A percentile compares a stretch with the other conserved stretches of the same genome.
These are phyloP conservation scores for Colletotrichum agaves DNA, from an alignment of 2,329 filamentous ascomycete species.

Conservation along the genomic window DNA sequence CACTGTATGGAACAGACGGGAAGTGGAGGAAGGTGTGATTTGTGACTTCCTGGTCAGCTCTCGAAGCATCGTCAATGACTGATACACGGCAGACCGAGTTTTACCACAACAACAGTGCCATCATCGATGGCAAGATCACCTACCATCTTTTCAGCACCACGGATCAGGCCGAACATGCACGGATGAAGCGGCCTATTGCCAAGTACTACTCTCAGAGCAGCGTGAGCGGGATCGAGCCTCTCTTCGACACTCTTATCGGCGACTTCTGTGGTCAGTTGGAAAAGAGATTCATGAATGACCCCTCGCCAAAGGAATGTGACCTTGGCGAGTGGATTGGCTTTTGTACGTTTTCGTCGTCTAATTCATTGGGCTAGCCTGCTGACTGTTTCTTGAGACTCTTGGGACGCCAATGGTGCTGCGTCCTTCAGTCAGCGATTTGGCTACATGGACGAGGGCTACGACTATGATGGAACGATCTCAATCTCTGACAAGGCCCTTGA, in stretches of 20 bases:
- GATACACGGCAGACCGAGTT: slow-evolving; percentile 47
- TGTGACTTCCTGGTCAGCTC: background rate
- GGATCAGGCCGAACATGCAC: slow-evolving; percentile 47
- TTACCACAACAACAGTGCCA: slow-evolving; percentile 48
- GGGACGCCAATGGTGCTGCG: slow-evolving; percentile 54
- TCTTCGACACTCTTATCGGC: slow-evolving; percentile 44
- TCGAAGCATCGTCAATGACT: background rate
- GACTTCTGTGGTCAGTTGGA: slow-evolving; percentile 46
- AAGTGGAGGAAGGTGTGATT: slow-evolving; percentile 7
- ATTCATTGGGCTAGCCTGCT: background rate
- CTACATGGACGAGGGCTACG: slow-evolving; percentile 51
- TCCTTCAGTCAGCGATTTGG: slow-evolving; percentile 55
- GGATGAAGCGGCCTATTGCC: slow-evolving; percentile 50
- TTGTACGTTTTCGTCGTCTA: slow-evolving; percentile 48
- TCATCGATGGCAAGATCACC: slow-evolving; percentile 48
- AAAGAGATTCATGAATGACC: slow-evolving; percentile 43
- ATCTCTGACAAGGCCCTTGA: slow-evolving; percentile 45
- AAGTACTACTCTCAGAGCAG: slow-evolving; percentile 48
- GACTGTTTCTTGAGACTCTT: slow-evolving; percentile 47
- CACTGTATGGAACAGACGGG: slow-evolving; percentile 30
- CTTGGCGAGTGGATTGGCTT: slow-evolving; percentile 42
- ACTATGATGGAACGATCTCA: slow-evolving; percentile 50
- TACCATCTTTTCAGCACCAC: slow-evolving; percentile 52
- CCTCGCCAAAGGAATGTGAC: slow-evolving; percentile 42
- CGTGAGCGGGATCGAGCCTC: slow-evolving; percentile 44